Evolutionary conservation across 805 yeast genomes (phyloP), one percentile per base, ranked within the genome.

Genomic region (Metschnikowia picachoensis): DNA sequence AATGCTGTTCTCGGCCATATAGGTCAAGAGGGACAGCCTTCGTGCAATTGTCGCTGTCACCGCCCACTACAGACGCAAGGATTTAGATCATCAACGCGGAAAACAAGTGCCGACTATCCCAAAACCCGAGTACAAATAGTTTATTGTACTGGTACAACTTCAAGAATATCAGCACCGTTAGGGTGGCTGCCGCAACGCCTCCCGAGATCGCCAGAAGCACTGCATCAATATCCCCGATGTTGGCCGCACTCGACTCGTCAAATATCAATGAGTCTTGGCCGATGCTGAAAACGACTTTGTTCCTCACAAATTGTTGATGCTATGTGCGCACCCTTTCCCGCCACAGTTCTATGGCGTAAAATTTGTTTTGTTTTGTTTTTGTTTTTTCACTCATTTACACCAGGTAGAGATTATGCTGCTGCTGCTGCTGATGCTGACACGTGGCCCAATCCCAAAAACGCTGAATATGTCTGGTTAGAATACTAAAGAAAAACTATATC

Each of bases 41-140:
- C 41, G 37, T 48, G 30, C 40, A 43, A 17, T 43, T 41, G 27
- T 17, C 34, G 30, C 39, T 41, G 6, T 42, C 44, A 28, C 34
- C 49, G 8, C 57, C 52, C 9, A 48, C 41, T 6, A 50, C 43
- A n/a, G 49, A 41, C 0, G 66, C 60, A 48, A 68, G 56, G 11
- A 67, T 52, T 30, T 67, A 44, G 17, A 64, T 47, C 16, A 68
- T 50, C 20, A 68, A 47, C 1, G 74, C 67, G 4, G 64, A 56
- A 45, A 60, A 70, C 34, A 70, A 51, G 53, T 70, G 70, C 48
- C 67, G 72, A 38, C 67, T 55, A 46, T 71, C 76, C 71, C 73
- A 70, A 45, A 62, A 68, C 2, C 74, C 76, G 14, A 65, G 51
- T 16, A 58, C 51, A 44, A 69, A 69, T 12, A 68, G 47, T 37